phyloP scores from a whole-genome alignment of 441 rosid genomes.

The Flueggea neowawraea region DNA sequence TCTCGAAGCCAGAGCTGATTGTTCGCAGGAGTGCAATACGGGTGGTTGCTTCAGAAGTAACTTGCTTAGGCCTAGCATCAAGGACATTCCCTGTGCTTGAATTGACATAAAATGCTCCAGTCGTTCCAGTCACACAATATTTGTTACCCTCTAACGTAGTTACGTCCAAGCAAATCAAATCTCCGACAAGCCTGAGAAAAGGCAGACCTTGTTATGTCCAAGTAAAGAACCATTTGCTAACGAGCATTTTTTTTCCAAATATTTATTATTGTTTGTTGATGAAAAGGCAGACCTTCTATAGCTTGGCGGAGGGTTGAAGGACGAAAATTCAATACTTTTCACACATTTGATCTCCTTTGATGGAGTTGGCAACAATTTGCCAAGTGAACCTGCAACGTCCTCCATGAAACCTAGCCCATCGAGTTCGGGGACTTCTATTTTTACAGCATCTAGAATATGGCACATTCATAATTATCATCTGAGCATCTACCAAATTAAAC shows the following conservation, averaged over 20 bases:
- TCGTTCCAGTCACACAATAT: slow-evolving; percentile 87
- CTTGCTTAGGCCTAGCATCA: slow-evolving; percentile 84
- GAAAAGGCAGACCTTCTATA: slow-evolving; percentile 59
- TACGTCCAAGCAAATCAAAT: slow-evolving; percentile 88
- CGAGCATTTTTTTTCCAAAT: background rate
- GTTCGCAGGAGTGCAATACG: slow-evolving; percentile 92
- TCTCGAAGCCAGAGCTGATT: slow-evolving; percentile 86
- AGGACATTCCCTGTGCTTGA: slow-evolving; percentile 77
- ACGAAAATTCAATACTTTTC: slow-evolving; percentile 88
- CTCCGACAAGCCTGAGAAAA: slow-evolving; percentile 86
- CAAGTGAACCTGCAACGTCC: slow-evolving; percentile 76
- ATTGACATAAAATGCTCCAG: slow-evolving; percentile 84
- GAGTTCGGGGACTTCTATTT: slow-evolving; percentile 71
- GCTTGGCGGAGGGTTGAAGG: slow-evolving; percentile 98
- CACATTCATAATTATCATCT: background rate
- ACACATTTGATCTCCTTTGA: slow-evolving; percentile 75
- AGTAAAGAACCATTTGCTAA: background rate
- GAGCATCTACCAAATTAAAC: slow-evolving; percentile 2
- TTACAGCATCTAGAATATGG: slow-evolving; percentile 55
- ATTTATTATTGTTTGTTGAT: background rate
- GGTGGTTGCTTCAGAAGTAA: slow-evolving; percentile 79
- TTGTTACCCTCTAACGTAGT: slow-evolving; percentile 88
- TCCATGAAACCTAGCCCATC: slow-evolving; percentile 98
- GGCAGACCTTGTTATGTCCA: too few species aligned
- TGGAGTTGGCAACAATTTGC: slow-evolving; percentile 57